phyloP scores from a whole-genome alignment of 2,329 filamentous ascomycete genomes.

The Penicillium sp. region DNA sequence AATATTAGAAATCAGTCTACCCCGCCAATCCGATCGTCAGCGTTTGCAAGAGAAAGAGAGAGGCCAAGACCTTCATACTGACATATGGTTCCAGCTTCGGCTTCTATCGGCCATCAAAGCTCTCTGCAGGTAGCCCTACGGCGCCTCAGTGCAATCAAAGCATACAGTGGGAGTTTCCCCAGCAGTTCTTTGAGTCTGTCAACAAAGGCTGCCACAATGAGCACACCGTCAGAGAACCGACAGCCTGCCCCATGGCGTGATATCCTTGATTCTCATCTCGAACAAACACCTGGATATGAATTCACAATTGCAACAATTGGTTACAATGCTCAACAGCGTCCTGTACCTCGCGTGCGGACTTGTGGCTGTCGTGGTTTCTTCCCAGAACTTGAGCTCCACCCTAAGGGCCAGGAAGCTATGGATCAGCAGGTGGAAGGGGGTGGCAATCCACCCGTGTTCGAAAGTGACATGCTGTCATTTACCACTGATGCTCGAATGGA shows the following conservation, averaged over 20 bases:
- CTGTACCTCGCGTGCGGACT: conserved; percentile 49
- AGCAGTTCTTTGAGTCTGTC: background rate
- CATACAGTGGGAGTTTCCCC: background rate
- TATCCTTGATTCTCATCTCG: conserved; percentile 27
- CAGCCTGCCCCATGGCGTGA: conserved; percentile 32
- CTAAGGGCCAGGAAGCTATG: conserved; percentile 70
- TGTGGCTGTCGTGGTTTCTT: conserved; percentile 87
- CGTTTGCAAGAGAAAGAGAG: background rate
- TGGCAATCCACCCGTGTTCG: conserved; percentile 66
- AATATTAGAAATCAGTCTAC: background rate
- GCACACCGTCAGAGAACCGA: conserved; percentile 1
- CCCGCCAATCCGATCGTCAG: background rate
- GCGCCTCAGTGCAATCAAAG: conserved; percentile 2
- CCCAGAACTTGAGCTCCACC: conserved; percentile 63
- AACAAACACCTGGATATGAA: conserved; percentile 24
- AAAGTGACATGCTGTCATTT: conserved; percentile 76
- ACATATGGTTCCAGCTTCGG: conserved; percentile 3
- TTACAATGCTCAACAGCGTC: conserved; percentile 14
- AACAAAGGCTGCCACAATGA: conserved; percentile 12
- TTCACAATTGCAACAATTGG: conserved; percentile 32
- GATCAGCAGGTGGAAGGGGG: conserved; percentile 36
- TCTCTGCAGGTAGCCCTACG: conserved; percentile 1
- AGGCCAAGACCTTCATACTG: background rate
- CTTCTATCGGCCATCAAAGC: background rate
- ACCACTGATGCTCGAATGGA: conserved; percentile 88